A percentile compares a stretch with the other conserved stretches of the same genome.
Evolutionary conservation across 2,329 filamentous ascomycete genomes (phyloP).

Genomic region (Macrophomina pseudophaseolina): DNA sequence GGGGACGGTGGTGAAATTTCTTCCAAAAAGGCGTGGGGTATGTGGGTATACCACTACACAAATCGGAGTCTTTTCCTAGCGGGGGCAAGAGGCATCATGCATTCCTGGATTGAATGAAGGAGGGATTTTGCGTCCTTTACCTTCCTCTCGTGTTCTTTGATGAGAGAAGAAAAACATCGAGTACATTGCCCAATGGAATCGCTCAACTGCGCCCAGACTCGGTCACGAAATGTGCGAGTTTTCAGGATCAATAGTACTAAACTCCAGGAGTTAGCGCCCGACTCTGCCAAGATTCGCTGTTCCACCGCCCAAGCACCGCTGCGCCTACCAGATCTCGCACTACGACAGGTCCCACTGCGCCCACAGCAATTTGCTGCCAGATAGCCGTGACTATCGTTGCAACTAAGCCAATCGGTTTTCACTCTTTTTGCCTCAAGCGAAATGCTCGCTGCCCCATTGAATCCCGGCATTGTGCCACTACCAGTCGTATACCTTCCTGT

Average conservation of each 20-base stretch:
- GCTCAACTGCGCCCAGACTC: constrained; percentile 15
- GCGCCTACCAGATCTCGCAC: background rate
- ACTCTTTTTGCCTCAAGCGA: no score
- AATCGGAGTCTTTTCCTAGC: constrained; percentile 26
- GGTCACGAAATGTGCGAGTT: background rate
- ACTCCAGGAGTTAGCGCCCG: background rate
- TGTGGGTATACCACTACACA: constrained; percentile 22
- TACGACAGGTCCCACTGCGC: background rate
- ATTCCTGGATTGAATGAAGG: constrained; percentile 23
- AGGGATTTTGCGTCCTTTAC: constrained; percentile 10
- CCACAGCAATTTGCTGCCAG: no score
- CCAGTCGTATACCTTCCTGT: no score
- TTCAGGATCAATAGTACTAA: background rate
- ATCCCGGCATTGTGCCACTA: no score
- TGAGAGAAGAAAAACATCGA: constrained; percentile 25
- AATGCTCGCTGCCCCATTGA: no score
- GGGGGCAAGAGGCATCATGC: constrained; percentile 23
- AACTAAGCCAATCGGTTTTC: no score
- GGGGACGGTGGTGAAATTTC: constrained; percentile 23
- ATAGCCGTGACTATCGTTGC: no score
- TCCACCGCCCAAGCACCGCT: background rate
- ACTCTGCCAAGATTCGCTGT: background rate
- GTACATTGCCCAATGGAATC: constrained; percentile 26
- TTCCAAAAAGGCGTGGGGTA: constrained; percentile 23
- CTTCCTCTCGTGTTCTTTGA: constrained; percentile 20